Conservation (phyloP, 768 basidiomycete genomes). For the Trametes punicea region DNA sequence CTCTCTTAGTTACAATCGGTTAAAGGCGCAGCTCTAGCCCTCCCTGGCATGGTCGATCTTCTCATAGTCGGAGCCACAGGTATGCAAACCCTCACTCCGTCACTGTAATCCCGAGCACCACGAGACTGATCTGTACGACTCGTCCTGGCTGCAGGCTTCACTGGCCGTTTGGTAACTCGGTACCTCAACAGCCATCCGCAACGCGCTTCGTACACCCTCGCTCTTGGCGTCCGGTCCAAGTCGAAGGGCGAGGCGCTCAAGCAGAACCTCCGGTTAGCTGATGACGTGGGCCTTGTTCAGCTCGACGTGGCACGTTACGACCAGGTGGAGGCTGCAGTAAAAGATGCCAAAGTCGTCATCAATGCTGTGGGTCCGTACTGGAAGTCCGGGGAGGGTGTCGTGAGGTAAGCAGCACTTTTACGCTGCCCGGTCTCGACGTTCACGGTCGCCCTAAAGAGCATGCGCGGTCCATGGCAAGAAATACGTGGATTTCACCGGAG, state of each 20-base stretch:
- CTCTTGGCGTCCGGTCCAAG: conserved; percentile 65
- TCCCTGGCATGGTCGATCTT: no score
- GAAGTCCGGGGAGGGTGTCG: conserved; percentile 66
- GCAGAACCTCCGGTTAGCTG: conserved; percentile 42
- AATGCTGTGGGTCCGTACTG: conserved; percentile 77
- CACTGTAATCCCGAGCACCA: neutral
- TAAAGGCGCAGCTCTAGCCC: no score
- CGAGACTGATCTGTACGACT: neutral
- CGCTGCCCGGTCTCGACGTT: neutral
- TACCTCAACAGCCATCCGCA: conserved; percentile 69
- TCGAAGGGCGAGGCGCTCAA: conserved; percentile 55
- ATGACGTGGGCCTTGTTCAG: conserved; percentile 41
- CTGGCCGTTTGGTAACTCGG: conserved; percentile 62
- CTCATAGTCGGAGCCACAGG: conserved; percentile 76
- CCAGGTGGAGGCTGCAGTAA: conserved; percentile 57
- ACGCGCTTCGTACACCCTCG: conserved; percentile 56
- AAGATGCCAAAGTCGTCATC: conserved; percentile 61
- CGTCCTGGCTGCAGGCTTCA: conserved; percentile 46
- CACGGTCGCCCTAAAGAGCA: conserved; percentile 40
- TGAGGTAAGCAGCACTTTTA: conserved; percentile 47
- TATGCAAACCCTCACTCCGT: conserved; percentile 22
- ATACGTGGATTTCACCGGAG: conserved; percentile 84
- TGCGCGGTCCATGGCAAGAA: conserved; percentile 74
- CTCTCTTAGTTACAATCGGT: no score
- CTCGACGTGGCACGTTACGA: conserved; percentile 57